Base-by-base conservation (phyloP, 2,329 filamentous ascomycete species). In the Pyricularia grisea region DNA sequence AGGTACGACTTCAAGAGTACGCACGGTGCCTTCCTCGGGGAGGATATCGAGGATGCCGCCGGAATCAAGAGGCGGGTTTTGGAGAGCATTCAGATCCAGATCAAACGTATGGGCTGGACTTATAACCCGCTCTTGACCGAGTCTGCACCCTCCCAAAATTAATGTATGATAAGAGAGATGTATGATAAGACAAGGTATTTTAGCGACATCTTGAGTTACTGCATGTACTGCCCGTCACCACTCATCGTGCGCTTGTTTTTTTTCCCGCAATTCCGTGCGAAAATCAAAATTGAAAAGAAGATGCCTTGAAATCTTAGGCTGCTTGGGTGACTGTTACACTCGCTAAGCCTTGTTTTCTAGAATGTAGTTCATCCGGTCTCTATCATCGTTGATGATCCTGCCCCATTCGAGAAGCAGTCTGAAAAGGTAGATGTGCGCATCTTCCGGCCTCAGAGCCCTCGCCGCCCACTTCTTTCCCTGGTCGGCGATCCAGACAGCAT, bases 341-440 rank as follows among this genome's bases (percentile, higher is more conserved):
- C 58, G 63, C 31, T 68, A 68, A 50, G 63, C 17, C 25, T 27
- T 9, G 17, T 27, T 50, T 17, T 25, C 67, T 60, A 70, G 55
- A 28, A 73, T 73, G 73, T 80, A 81, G 7, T 80, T 81, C 71
- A 84, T 76, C 14, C 78, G 77, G n/a, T 85, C 81, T 71, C 84
- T 77, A 58, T 79, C 75, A 74, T 93, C 90, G 77, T 91, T 86
- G 27, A 90, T 84, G 64, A 93, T 75, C 71, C 91, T 80, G 2
- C 85, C 91, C 90, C 91, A 95, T 80, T 95, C 92, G 25, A 95
- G 78, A 73, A 95, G 78, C 70, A 95, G 76, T 65, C 92, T 81
- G 75, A 94, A 95, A 74, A 94, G 82, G 74, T 95, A 95, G 11
- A 93, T 85, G 77, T 93, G 90, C 86, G 91, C 92, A 74, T 95